phyloP scores from a whole-genome alignment of 2,329 filamentous ascomycete species.

The Fusarium poae region DNA sequence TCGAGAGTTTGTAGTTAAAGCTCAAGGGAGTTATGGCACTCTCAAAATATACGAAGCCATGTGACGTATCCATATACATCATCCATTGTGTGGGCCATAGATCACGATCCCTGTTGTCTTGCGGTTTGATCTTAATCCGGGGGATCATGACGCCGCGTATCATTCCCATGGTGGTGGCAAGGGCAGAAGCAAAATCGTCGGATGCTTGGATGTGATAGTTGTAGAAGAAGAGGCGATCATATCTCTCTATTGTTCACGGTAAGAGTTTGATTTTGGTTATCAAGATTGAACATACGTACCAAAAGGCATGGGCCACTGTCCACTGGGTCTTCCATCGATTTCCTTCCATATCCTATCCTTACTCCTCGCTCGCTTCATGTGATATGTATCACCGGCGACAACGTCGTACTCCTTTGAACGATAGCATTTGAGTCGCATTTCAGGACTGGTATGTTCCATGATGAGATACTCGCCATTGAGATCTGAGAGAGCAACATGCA shows the following conservation, averaged over 20 bases:
- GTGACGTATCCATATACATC: slow-evolving; percentile 23
- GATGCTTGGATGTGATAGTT: slow-evolving; percentile 24
- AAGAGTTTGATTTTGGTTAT: not conserved
- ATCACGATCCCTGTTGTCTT: slow-evolving; percentile 1
- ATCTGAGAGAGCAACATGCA: slow-evolving; percentile 32
- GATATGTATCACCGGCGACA: slow-evolving; percentile 34
- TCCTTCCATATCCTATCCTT: not conserved
- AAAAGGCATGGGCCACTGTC: not conserved
- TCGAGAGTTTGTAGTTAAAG: slow-evolving; percentile 24
- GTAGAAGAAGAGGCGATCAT: slow-evolving; percentile 31
- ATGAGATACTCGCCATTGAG: slow-evolving; percentile 28
- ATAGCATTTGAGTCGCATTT: slow-evolving; percentile 27
- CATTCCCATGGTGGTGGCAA: slow-evolving; percentile 33
- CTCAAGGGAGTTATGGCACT: slow-evolving; percentile 19
- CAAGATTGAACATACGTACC: not conserved
- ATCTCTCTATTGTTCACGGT: slow-evolving; percentile 20
- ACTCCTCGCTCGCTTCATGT: slow-evolving; percentile 2
- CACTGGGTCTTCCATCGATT: not conserved
- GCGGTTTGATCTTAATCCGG: slow-evolving; percentile 1
- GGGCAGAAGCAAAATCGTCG: slow-evolving; percentile 17
- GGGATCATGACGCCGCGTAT: slow-evolving; percentile 37
- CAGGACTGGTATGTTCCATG: slow-evolving; percentile 27
- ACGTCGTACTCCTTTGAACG: slow-evolving; percentile 27
- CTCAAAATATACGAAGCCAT: slow-evolving; percentile 30
- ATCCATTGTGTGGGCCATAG: slow-evolving; percentile 39